These are phyloP conservation scores for Vanrija pseudolonga DNA, from an alignment of 1,284 basidiomycete genomes.

Conservation along the genomic window DNA sequence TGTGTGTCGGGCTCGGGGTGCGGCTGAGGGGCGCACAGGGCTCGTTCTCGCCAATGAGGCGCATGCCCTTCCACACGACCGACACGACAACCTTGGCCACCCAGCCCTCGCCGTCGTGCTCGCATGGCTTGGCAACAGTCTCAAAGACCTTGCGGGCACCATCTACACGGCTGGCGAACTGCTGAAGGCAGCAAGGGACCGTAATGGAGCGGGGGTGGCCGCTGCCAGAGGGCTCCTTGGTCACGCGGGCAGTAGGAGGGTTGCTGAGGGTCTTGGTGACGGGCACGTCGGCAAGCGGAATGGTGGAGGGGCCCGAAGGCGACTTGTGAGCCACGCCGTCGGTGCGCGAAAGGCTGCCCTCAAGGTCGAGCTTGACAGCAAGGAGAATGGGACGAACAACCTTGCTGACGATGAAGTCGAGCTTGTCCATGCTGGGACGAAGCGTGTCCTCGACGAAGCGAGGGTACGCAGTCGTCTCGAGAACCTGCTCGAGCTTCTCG, in stretches of 20 bases:
- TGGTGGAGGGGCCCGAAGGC: constrained; percentile 30
- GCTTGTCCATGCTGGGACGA: constrained; percentile 56
- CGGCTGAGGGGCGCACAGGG: constrained; percentile 9
- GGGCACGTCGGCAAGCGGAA: constrained; percentile 20
- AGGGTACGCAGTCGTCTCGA: constrained; percentile 46
- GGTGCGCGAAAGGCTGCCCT: constrained; percentile 32
- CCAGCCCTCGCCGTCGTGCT: constrained; percentile 50
- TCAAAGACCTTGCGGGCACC: constrained; percentile 44
- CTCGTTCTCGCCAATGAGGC: constrained; percentile 39
- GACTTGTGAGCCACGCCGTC: constrained; percentile 39
- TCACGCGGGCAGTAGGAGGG: constrained; percentile 24
- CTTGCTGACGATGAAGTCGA: constrained; percentile 52
- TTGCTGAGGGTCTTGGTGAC: constrained; percentile 31
- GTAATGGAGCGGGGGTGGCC: constrained; percentile 31
- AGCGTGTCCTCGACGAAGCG: constrained; percentile 56
- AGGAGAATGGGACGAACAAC: constrained; percentile 47
- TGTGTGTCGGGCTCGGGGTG: constrained; percentile 40
- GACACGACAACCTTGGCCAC: constrained; percentile 48
- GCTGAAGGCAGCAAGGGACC: constrained; percentile 43
- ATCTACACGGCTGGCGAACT: constrained; percentile 48
- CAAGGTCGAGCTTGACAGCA: constrained; percentile 45
- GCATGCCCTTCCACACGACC: constrained; percentile 49
- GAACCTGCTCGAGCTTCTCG: constrained; percentile 46
- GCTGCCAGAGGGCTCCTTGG: constrained; percentile 37
- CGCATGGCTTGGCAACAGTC: constrained; percentile 41